Evolutionary conservation across 148 eudicot genomes (phyloP).

Genomic region (Heliamphora exappendiculata): DNA sequence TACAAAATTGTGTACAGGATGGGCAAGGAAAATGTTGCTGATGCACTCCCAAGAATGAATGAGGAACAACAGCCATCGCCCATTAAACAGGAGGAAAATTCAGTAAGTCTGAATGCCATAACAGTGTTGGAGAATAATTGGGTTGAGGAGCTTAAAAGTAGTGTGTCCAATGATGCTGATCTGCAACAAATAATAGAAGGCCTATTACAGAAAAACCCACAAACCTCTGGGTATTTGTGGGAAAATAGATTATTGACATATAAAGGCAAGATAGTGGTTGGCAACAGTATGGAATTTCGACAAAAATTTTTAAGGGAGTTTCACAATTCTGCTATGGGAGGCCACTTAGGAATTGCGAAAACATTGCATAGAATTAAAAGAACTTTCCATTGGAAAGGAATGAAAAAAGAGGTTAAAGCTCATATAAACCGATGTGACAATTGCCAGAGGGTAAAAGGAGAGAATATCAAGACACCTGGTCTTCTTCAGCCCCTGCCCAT

Average conservation of each 20-base stretch:
- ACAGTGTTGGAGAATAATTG: too few species aligned
- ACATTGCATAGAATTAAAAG: neutral
- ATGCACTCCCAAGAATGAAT: neutral
- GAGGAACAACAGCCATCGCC: neutral
- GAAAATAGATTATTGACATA: too few species aligned
- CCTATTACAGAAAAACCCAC: too few species aligned
- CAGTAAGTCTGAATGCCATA: too few species aligned
- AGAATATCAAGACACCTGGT: neutral
- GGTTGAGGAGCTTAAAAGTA: neutral
- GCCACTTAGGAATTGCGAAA: neutral
- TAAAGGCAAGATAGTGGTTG: too few species aligned
- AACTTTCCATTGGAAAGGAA: neutral
- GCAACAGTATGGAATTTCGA: too few species aligned
- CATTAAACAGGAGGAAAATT: rapidly evolving
- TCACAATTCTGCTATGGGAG: neutral
- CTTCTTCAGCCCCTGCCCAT: neutral
- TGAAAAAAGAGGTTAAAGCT: neutral
- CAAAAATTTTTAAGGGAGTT: neutral
- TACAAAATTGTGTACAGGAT: neutral
- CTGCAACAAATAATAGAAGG: too few species aligned
- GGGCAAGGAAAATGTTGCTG: neutral
- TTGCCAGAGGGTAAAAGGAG: neutral
- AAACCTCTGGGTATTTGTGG: too few species aligned
- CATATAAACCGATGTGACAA: neutral
- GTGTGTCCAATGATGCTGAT: too few species aligned